These are phyloP conservation scores for Alternaria sp. DNA, from an alignment of 2,329 filamentous ascomycete species.

Conservation along the genomic window DNA sequence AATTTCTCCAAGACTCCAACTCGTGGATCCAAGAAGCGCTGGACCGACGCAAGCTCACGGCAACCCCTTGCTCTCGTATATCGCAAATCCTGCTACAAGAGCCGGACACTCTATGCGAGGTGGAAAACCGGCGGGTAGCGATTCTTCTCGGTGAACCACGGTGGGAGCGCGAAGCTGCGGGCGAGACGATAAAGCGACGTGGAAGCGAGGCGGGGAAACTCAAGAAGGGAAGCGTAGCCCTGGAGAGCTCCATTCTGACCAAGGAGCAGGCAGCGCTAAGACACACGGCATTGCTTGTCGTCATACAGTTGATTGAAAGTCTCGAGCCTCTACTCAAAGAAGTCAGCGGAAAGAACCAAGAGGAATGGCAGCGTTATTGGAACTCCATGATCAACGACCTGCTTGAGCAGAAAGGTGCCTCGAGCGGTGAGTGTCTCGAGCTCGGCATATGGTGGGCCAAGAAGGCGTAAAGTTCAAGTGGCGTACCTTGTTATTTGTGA, in stretches of 20 bases:
- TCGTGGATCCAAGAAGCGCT: slow-evolving; percentile 79
- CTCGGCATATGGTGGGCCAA: slow-evolving; percentile 69
- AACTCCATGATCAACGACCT: slow-evolving; percentile 85
- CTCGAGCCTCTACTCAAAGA: slow-evolving; percentile 84
- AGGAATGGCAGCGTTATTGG: slow-evolving; percentile 93
- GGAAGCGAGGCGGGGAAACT: slow-evolving; percentile 56
- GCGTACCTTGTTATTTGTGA: slow-evolving; percentile 35
- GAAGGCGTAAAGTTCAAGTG: slow-evolving; percentile 53
- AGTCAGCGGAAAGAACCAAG: slow-evolving; percentile 82
- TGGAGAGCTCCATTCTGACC: slow-evolving; percentile 62
- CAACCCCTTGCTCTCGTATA: slow-evolving; percentile 80
- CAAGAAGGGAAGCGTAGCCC: slow-evolving; percentile 40
- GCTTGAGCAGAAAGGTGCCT: slow-evolving; percentile 77
- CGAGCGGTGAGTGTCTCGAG: slow-evolving; percentile 83
- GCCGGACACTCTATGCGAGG: slow-evolving; percentile 70
- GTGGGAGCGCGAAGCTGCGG: slow-evolving; percentile 78
- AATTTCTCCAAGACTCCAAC: slow-evolving; percentile 83
- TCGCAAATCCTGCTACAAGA: slow-evolving; percentile 82
- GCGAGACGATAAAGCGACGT: slow-evolving; percentile 58
- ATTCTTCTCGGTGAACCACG: slow-evolving; percentile 83
- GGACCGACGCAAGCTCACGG: slow-evolving; percentile 71
- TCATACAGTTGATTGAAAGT: slow-evolving; percentile 83
- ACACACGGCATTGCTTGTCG: slow-evolving; percentile 78
- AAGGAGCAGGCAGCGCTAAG: slow-evolving; percentile 75
- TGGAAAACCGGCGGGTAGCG: slow-evolving; percentile 79